Conservation (phyloP, 2,329 filamentous ascomycete species). For the Parafenestella ontariensis region DNA sequence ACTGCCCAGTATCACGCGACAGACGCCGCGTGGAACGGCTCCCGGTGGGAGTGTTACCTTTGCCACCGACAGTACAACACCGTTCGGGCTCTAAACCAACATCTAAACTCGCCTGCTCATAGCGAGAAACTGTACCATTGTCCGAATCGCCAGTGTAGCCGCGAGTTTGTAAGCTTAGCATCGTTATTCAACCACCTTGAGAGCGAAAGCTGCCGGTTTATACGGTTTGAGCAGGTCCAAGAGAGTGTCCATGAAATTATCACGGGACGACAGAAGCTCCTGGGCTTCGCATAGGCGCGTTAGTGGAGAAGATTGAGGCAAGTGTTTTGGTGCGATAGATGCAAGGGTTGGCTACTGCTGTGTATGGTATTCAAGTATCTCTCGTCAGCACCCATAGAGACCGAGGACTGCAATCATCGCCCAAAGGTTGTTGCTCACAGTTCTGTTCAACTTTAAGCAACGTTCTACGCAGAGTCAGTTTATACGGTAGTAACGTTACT, state of each 20-base stretch:
- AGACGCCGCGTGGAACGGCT: conserved; percentile 51
- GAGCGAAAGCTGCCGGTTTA: conserved; percentile 52
- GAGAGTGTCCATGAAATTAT: conserved; percentile 24
- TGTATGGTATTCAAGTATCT: too few relatives aligned
- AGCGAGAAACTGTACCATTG: conserved; percentile 57
- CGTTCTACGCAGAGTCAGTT: too few relatives aligned
- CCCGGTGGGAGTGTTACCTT: conserved; percentile 34
- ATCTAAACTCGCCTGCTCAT: conserved; percentile 63
- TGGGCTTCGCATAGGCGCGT: too few relatives aligned
- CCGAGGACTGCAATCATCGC: too few relatives aligned
- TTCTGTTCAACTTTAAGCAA: too few relatives aligned
- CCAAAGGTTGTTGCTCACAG: too few relatives aligned
- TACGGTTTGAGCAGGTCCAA: conserved; percentile 53
- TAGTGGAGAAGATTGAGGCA: too few relatives aligned
- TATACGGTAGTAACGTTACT: too few relatives aligned
- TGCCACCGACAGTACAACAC: conserved; percentile 56
- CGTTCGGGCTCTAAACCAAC: conserved; percentile 54
- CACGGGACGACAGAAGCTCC: too few relatives aligned
- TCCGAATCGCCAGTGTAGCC: conserved; percentile 49
- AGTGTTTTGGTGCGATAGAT: too few relatives aligned
- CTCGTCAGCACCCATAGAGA: too few relatives aligned
- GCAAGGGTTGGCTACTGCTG: too few relatives aligned
- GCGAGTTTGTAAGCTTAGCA: conserved; percentile 51
- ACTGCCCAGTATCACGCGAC: conserved; percentile 46
- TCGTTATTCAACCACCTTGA: conserved; percentile 55